Evolutionary conservation across 2,329 filamentous ascomycete species (phyloP), one percentile per base, ranked within the genome.

Genomic region (Ilyonectria sp.): DNA sequence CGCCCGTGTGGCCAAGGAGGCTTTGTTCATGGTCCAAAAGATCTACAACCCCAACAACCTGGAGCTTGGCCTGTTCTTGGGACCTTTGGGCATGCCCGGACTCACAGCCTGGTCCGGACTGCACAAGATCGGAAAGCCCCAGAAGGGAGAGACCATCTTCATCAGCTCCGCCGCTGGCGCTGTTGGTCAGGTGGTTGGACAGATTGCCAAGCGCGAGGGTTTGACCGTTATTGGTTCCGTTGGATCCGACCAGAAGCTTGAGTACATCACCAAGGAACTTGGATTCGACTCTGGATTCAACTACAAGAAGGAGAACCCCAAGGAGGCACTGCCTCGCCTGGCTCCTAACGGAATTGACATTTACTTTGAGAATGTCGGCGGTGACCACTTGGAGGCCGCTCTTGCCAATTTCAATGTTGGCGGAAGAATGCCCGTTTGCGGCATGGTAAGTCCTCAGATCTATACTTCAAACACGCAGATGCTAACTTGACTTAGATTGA

Each of bases 121-220:
- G 71, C 78, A 89, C 68, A 86, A 92, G 53, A 86, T 94, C 7
- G 91, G 89, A 0, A 81, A 90, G 74, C 87, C 91, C 35, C 88
- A 89, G 75, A 80, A 84, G 65, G 91, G 91, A 1, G 91, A 94
- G 73, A 95, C 92, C 44, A 94, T 97, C 76, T 94, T 95, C 80
- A 87, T 97, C 72, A 93, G 90, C 65, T 91, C 93, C 3, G 94
- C 94, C 0, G 92, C 91, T 4, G 94, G 94, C 33, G 93, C 93
- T 1, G 94, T 97, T 3, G 94, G 94, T 4, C 92, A 95, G 80
- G 79, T 96, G 8, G 94, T 96, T 21, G 94, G 94, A 6, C 94
- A 96, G 82, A 82, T 97, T 50, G 93, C 93, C 68, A 95, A 95
- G 87, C 89, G 91, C 68, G 91, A 95, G 80, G 94, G 94, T 2